Percentiles rank a stretch among this genome's conserved stretches.
Conservation (phyloP, 345 rosid genomes). For the Euphorbia tirucalli region DNA sequence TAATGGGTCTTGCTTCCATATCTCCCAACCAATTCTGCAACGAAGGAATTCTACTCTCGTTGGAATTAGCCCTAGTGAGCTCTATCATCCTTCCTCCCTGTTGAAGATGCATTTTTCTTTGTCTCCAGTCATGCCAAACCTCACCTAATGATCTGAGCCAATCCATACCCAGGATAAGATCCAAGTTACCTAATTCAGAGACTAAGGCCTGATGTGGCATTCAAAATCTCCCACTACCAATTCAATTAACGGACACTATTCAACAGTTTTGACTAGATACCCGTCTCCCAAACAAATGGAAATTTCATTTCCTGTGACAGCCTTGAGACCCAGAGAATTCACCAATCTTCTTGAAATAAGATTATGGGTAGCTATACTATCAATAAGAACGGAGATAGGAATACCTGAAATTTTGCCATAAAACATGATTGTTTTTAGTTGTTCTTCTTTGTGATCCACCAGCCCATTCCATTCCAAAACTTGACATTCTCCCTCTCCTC, state of each 20-base stretch:
- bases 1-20: too few species aligned
- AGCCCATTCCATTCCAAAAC: background rate
- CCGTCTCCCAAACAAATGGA: background rate
- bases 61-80: background rate
- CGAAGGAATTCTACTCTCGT: too few species aligned
- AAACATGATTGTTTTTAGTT: background rate
- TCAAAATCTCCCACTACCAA: too few species aligned
- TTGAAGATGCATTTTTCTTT: too few species aligned
- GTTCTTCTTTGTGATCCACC: background rate
- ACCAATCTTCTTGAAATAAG: background rate
- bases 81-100: background rate
- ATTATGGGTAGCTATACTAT: background rate
- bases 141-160: too few species aligned
- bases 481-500: background rate
- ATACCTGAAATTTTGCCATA: background rate
- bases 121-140: too few species aligned
- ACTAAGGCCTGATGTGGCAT: too few species aligned
- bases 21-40: too few species aligned
- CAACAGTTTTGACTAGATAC: too few species aligned
- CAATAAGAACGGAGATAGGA: background rate
- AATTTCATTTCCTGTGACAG: background rate
- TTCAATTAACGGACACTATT: too few species aligned
- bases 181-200: too few species aligned
- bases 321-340: accelerated
- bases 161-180: too few species aligned